Evolutionary conservation across 192 early-diverging fungal genomes (phyloP).

Genomic region (Phlyctochytrium planicorne): DNA sequence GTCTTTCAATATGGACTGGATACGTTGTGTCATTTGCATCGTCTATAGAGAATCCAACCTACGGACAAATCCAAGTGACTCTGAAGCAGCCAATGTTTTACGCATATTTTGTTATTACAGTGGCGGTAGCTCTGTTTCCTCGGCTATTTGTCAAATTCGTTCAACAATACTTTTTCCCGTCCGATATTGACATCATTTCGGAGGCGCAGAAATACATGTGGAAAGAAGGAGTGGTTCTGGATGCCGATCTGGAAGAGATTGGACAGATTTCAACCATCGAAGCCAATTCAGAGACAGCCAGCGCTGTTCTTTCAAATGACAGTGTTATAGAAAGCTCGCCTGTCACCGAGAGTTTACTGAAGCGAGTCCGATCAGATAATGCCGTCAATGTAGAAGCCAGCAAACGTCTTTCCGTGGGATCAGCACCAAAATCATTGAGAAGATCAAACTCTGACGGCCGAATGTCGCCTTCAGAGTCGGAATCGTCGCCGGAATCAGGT

Average conservation of each 20-base stretch:
- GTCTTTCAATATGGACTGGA: constrained; percentile 64
- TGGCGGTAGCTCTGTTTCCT: constrained; percentile 70
- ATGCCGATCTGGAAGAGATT: constrained; percentile 11
- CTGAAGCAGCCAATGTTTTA: constrained; percentile 72
- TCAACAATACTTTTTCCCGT: constrained; percentile 42
- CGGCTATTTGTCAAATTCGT: constrained; percentile 67
- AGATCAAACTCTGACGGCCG: neutral
- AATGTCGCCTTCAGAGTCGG: neutral
- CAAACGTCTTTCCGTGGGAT: neutral
- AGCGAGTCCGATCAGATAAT: constrained; percentile 18
- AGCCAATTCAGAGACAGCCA: constrained; percentile 12
- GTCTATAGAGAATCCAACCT: constrained; percentile 56
- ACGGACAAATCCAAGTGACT: constrained; percentile 68
- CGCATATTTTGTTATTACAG: constrained; percentile 65
- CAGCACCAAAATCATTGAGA: neutral
- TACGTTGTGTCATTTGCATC: constrained; percentile 71
- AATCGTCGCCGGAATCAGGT: neutral
- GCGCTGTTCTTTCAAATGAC: neutral
- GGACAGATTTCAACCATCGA: constrained; percentile 1
- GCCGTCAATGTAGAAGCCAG: constrained; percentile 6
- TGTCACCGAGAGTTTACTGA: constrained; percentile 2
- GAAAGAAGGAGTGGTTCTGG: constrained; percentile 28
- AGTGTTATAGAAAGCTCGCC: neutral
- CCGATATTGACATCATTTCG: constrained; percentile 47
- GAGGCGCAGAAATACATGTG: constrained; percentile 44